Percentiles rank a stretch among this genome's conserved stretches.
Conservation (phyloP, 2,329 filamentous ascomycete species). For the Pyrenophora seminiperda region DNA sequence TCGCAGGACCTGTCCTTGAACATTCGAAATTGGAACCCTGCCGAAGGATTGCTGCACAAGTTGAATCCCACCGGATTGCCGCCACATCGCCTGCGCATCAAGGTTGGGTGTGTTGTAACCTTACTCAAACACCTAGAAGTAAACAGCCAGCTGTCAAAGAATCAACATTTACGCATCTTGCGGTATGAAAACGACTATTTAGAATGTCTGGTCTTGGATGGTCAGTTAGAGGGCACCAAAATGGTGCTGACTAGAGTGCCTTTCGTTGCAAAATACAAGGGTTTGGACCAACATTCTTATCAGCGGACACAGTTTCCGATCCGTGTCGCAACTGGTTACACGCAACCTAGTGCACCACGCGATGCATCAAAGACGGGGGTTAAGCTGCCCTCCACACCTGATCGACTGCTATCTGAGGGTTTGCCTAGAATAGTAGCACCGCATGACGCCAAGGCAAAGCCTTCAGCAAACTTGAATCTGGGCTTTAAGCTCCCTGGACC, state of each 20-base stretch:
- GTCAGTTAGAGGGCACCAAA: conserved; percentile 42
- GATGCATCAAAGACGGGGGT: conserved; percentile 21
- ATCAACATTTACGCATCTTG: conserved; percentile 40
- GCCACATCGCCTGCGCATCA: conserved; percentile 43
- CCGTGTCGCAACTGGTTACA: conserved; percentile 32
- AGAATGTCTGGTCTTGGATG: conserved; percentile 43
- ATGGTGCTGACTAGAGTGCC: conserved; percentile 35
- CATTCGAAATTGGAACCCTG: conserved; percentile 32
- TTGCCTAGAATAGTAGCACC: conserved; percentile 14
- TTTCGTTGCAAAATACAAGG: conserved; percentile 38
- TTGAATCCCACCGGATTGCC: conserved; percentile 41
- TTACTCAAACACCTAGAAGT: conserved; percentile 37
- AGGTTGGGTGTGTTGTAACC: conserved; percentile 39
- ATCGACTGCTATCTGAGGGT: conserved; percentile 7
- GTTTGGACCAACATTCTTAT: conserved; percentile 34
- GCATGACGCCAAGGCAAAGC: neutral
- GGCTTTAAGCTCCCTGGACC: conserved; percentile 35
- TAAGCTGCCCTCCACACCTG: conserved; percentile 29
- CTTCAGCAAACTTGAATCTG: conserved; percentile 16
- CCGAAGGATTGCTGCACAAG: conserved; percentile 35
- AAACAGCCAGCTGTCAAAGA: conserved; percentile 40
- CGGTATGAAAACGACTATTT: conserved; percentile 34
- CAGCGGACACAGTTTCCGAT: conserved; percentile 43
- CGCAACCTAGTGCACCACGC: neutral
- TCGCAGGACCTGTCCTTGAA: conserved; percentile 37